phyloP scores from a whole-genome alignment of 1,139 yeast species.

The Entelexis sorbosivorans region DNA sequence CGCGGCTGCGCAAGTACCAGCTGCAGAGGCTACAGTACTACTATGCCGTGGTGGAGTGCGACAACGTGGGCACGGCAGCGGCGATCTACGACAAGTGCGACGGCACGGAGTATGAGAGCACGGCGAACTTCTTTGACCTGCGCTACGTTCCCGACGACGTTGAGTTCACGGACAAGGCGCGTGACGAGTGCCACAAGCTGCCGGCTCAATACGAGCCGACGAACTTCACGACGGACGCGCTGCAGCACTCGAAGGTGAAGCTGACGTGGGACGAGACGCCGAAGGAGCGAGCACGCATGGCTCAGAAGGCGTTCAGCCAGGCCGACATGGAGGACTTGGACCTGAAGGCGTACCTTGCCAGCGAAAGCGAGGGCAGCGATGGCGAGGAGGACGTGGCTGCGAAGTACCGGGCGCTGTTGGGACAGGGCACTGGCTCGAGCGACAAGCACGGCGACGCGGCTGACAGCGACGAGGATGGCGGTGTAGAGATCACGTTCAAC shows the following conservation, averaged over 20 bases:
- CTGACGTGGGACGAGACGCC: slow-evolving; percentile 99
- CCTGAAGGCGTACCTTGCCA: slow-evolving; percentile 86
- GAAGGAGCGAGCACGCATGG: slow-evolving; percentile 66
- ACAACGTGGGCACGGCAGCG: slow-evolving; percentile 58
- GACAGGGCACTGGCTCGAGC: neutral
- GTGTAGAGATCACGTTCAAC: slow-evolving; percentile 91
- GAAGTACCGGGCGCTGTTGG: slow-evolving; percentile 54
- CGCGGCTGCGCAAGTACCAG: slow-evolving; percentile 50
- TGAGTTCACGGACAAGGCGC: slow-evolving; percentile 64
- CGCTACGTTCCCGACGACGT: slow-evolving; percentile 87
- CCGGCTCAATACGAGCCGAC: slow-evolving; percentile 78
- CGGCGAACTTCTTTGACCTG: slow-evolving; percentile 87
- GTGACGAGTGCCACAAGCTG: slow-evolving; percentile 58
- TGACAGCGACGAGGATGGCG: slow-evolving; percentile 48
- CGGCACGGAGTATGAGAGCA: slow-evolving; percentile 90
- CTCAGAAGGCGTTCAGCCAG: slow-evolving; percentile 55
- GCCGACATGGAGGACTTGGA: slow-evolving; percentile 92
- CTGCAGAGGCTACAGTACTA: slow-evolving; percentile 80
- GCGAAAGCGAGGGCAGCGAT: slow-evolving; percentile 59
- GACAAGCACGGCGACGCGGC: slow-evolving; percentile 31
- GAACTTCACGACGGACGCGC: slow-evolving; percentile 77
- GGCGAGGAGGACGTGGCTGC: slow-evolving; percentile 38
- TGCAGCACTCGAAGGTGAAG: slow-evolving; percentile 86
- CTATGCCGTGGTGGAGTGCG: slow-evolving; percentile 88
- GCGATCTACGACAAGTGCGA: slow-evolving; percentile 77